phyloP scores from a whole-genome alignment of 1,284 basidiomycete species.

The Bondarzewia mesenterica region DNA sequence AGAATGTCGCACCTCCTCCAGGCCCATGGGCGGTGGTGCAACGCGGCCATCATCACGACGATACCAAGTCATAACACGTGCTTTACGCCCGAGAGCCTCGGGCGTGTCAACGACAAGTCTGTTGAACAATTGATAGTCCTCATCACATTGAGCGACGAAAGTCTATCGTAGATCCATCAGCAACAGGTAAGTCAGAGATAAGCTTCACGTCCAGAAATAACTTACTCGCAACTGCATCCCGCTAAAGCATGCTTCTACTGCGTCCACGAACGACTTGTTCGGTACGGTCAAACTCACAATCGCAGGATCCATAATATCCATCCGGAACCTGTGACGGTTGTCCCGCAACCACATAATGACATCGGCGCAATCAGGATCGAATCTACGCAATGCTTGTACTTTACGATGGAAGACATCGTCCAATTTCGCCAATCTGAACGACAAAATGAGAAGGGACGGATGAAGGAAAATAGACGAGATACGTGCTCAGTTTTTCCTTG shows the following conservation, averaged over 20 bases:
- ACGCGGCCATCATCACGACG: conserved; percentile 30
- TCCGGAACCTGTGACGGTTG: conserved; percentile 64
- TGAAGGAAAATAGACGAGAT: neutral
- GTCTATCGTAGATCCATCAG: conserved; percentile 41
- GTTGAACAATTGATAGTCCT: conserved; percentile 74
- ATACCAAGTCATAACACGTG: conserved; percentile 60
- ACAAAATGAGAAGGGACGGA: neutral
- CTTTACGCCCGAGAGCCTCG: conserved; percentile 44
- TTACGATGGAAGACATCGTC: conserved; percentile 54
- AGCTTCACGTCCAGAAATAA: neutral
- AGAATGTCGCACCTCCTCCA: conserved; percentile 42
- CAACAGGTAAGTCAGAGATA: neutral
- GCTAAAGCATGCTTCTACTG: conserved; percentile 74
- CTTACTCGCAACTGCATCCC: conserved; percentile 54
- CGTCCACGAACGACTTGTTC: conserved; percentile 52
- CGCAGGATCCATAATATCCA: conserved; percentile 83
- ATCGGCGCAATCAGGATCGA: conserved; percentile 53
- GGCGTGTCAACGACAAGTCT: conserved; percentile 54
- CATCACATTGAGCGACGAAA: conserved; percentile 79
- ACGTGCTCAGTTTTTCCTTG: conserved; percentile 20
- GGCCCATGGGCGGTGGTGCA: conserved; percentile 44
- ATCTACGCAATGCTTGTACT: conserved; percentile 38
- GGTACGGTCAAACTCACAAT: conserved; percentile 68
- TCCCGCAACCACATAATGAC: conserved; percentile 74
- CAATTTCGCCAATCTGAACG: conserved; percentile 49